Conservation (phyloP, 495 filamentous ascomycete species). For the Podospora conica region DNA sequence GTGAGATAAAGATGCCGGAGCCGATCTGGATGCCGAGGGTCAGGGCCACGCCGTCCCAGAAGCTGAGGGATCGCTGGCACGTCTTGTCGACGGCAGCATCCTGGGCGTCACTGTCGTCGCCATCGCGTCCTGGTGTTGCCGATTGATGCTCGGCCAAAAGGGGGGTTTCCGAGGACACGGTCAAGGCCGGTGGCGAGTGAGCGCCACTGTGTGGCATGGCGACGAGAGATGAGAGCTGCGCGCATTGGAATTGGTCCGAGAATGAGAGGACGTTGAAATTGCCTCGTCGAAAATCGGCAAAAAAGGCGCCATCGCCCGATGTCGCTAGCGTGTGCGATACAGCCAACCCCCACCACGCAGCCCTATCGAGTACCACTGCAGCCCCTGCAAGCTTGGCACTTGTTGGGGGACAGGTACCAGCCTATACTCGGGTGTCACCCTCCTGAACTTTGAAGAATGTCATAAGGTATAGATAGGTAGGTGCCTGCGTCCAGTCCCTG, state of each 20-base stretch:
- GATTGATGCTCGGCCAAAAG: not conserved
- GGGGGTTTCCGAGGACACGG: not conserved
- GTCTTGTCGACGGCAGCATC: not conserved
- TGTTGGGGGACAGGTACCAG: too few species aligned
- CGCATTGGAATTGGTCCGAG: not conserved
- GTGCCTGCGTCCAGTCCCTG: too few species aligned
- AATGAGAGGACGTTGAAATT: not conserved
- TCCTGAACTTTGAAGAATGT: too few species aligned
- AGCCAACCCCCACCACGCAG: too few species aligned
- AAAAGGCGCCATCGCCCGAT: not conserved
- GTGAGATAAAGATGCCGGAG: constrained; percentile 40
- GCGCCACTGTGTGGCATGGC: not conserved
- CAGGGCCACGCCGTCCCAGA: constrained; percentile 25
- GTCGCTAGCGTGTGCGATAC: not conserved
- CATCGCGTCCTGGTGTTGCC: not conserved
- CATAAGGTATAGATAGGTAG: too few species aligned
- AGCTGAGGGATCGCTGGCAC: not conserved
- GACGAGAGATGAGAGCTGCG: not conserved
- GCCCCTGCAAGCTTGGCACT: too few species aligned
- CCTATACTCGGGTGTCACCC: too few species aligned
- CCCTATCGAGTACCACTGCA: too few species aligned
- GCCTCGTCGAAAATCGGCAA: not conserved
- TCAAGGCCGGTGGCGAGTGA: not conserved
- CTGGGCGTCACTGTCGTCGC: not conserved
- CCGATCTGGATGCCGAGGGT: constrained; percentile 39